Base-by-base conservation (phyloP, 352 stramenopile species). In the Phytophthora foliorum region DNA sequence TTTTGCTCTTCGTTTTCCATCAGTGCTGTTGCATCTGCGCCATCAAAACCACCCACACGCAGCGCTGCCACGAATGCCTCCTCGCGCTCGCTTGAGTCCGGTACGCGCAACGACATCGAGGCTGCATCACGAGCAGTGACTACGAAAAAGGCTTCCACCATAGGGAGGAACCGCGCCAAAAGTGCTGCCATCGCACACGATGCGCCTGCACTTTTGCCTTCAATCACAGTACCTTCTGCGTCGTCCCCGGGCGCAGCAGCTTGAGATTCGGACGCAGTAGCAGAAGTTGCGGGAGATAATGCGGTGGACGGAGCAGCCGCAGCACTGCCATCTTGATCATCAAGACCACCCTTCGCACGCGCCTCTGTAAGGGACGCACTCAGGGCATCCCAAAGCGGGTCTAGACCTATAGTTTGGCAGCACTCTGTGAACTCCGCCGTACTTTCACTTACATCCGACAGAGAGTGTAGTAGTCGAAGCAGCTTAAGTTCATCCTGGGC, bases 131-230 rank as follows among this genome's bases (percentile, higher is more conserved):
- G 89, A 32, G 95, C 93, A 79, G 99, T 99, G 3, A 99, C 96
- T 27, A 99, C 96, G 72, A 99, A 99, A 75, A 99, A 99, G 16
- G 95, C 93, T 73, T 99, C 97, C 57, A 99, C 97, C 58, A 98
- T 96, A 4, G 97, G 97, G 57, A 99, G 85, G 74, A 99, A 99
- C 25, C 97, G 88, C 6, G 94, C 97, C n/a, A 99, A 82, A 31
- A 99, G 77, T 24, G 96, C 96, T 27, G 96, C 92, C 91, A 97
- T 97, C 3, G 90, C 88, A 56, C 83, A 94, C 14, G 92, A 97
- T 31, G 89, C 90, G 42, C 91, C 86, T 56, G 88, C 88, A 67
- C 89, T 95, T 72, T 94, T 95, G 27, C 88, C 88, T 84, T 95
- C 84, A 67, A 96, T 95, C 42, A 96, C 84, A 57, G 84, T 97